Evolutionary conservation across 148 eudicot species (phyloP).

Genomic region (Simmondsia chinensis): DNA sequence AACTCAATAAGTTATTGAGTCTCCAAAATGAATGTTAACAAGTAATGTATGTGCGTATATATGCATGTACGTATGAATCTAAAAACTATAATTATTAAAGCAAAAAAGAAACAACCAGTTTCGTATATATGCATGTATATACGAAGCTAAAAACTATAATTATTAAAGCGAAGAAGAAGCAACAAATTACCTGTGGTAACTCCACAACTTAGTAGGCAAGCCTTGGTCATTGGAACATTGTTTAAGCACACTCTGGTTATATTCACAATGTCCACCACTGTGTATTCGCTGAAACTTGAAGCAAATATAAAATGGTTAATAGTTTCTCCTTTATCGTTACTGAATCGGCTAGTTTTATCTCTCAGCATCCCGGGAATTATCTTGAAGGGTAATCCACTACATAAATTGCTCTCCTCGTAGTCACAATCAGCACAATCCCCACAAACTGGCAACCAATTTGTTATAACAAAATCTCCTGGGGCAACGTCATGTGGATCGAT

Average conservation of each 20-base stretch:
- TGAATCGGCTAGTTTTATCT: constrained; percentile 71
- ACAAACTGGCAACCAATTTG: constrained; percentile 66
- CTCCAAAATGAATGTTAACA: too few species aligned
- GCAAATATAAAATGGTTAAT: constrained; percentile 51
- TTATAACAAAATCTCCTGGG: constrained; percentile 71
- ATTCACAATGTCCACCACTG: constrained; percentile 64
- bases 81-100: too few species aligned
- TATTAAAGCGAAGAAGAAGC: too few species aligned
- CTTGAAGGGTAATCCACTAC: constrained; percentile 48
- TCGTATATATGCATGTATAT: too few species aligned
- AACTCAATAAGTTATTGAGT: too few species aligned
- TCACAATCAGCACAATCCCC: constrained; percentile 72
- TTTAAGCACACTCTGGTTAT: constrained; percentile 50
- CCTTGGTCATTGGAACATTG: constrained; percentile 67
- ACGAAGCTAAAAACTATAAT: too few species aligned
- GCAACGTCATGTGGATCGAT: constrained; percentile 53
- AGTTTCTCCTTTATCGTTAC: constrained; percentile 57
- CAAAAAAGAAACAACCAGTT: too few species aligned
- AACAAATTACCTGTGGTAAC: constrained; percentile 90
- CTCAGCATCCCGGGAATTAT: constrained; percentile 59
- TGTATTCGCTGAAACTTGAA: constrained; percentile 80
- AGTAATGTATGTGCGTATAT: too few species aligned
- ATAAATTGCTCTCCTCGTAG: constrained; percentile 66
- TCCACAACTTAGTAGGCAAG: constrained; percentile 92
- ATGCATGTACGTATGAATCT: too few species aligned